Evolutionary conservation across 176 grass and related monocot genomes (phyloP), one percentile per base, ranked within the genome.

Genomic region (Saccharum spontaneum): DNA sequence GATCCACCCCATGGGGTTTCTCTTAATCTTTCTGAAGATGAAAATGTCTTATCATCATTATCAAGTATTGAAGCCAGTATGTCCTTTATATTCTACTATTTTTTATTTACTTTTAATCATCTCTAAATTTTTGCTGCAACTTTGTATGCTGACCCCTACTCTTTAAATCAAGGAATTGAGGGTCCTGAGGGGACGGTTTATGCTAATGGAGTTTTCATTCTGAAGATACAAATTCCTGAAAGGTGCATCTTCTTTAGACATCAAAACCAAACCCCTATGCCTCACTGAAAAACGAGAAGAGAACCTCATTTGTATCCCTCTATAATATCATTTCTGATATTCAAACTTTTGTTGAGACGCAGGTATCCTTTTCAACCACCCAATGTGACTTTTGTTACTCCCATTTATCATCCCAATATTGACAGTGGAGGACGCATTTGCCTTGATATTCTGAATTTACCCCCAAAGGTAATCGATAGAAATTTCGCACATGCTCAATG

Each of bases 371-470:
- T 98, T 84, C 92, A 95, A 38, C 92, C 95, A 66, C 95, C 91
- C 2, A 95, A 91, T 81, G 89, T 98, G 55, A 98, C 91, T 22
- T 97, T 97, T 87, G 48, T 88, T 84, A 98, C 92, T 61, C 95
- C 92, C 61, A 95, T 98, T 81, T 98, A 95, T 70, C 92, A 98
- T 87, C 95, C 95, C 44, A 98, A 95, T 77, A 98, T 98, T n/a
- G 95, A 98, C 79, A 95, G 90, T 50, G 95, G 91, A 84, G 92
- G 95, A 18, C 91, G 93, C 28, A 93, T 98, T 81, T 98, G 95
- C 78, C 95, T 95, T 87, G 93, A 93, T 88, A 98, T 98, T 90
- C 91, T 98, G 34, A 98, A 98, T 85, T 84, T 98, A 75, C 95
- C 93, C 41, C 95, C 95, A 78, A 98, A 93, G 93, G 95, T 98